Evolutionary conservation across 2,329 filamentous ascomycete genomes (phyloP).

Genomic region (Rhinocladiella similis): DNA sequence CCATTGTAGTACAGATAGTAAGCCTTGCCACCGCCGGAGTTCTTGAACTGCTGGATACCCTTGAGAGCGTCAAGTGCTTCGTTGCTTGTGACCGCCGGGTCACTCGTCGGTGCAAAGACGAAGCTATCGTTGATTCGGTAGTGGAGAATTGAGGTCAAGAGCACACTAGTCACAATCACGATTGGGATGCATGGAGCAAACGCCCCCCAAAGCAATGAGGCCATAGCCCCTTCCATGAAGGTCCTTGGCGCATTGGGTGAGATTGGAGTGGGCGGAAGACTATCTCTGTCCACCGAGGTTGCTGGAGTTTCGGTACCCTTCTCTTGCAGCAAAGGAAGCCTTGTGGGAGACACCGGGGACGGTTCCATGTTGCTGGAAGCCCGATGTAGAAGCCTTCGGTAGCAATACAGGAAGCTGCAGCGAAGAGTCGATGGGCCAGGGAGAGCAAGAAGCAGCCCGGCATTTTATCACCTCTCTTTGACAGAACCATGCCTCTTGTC

Average conservation of each 20-base stretch:
- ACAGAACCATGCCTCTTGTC: too few species aligned
- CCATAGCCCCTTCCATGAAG: conserved; percentile 9
- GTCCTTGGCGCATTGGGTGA: conserved; percentile 1
- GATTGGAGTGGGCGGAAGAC: conserved; percentile 4
- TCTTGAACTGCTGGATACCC: conserved; percentile 4
- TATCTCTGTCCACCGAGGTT: neutral
- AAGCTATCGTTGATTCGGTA: conserved; percentile 13
- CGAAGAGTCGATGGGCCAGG: too few species aligned
- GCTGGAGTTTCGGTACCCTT: conserved; percentile 3
- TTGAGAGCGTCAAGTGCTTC: conserved; percentile 5
- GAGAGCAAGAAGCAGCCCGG: too few species aligned
- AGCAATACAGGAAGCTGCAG: too few species aligned
- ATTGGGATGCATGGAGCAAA: conserved; percentile 22
- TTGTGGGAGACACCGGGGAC: neutral
- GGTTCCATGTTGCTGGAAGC: conserved; percentile 3
- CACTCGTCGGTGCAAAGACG: conserved; percentile 9
- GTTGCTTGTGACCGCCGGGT: neutral
- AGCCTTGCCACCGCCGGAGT: conserved; percentile 13
- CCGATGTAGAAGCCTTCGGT: too few species aligned
- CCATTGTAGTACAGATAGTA: conserved; percentile 22
- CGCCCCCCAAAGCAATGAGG: conserved; percentile 16
- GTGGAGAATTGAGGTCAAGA: conserved; percentile 17
- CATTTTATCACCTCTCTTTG: too few species aligned
- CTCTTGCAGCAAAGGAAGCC: conserved; percentile 5
- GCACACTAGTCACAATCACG: conserved; percentile 10